Conservation (phyloP, 352 stramenopile genomes). For the Pythium utonaiense region DNA sequence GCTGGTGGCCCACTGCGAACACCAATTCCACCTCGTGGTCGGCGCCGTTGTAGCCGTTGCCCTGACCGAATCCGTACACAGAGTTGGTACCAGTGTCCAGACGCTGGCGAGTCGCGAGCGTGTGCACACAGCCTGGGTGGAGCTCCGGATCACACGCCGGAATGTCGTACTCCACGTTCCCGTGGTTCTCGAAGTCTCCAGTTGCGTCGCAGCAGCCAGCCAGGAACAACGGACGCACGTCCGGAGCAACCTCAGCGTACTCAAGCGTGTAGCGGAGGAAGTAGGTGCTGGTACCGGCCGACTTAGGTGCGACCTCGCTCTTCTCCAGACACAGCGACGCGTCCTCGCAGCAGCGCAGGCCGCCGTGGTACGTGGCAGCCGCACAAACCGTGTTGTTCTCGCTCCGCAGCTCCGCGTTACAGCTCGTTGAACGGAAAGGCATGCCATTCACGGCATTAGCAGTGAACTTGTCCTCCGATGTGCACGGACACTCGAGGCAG, state of each 20-base stretch:
- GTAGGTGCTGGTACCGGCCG: slow-evolving; percentile 38
- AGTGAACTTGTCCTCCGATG: slow-evolving; percentile 55
- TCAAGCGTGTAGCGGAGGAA: slow-evolving; percentile 78
- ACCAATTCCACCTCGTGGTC: slow-evolving; percentile 71
- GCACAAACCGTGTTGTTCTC: slow-evolving; percentile 76
- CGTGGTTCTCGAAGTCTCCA: slow-evolving; percentile 50
- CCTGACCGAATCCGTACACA: slow-evolving; percentile 17
- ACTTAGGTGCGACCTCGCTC: slow-evolving; percentile 30
- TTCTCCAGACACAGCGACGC: slow-evolving; percentile 65
- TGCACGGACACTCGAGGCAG: slow-evolving; percentile 80
- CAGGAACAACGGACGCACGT: slow-evolving; percentile 62
- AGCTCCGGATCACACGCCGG: slow-evolving; percentile 54
- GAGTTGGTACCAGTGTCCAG: slow-evolving; percentile 38
- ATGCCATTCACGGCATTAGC: slow-evolving; percentile 50
- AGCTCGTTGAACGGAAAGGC: slow-evolving; percentile 33
- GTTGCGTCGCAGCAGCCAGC: slow-evolving; percentile 71
- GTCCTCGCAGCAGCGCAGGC: slow-evolving; percentile 75
- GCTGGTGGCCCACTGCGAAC: slow-evolving; percentile 76
- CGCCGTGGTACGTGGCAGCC: slow-evolving; percentile 56
- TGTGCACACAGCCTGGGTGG: slow-evolving; percentile 76
- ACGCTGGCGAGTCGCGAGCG: slow-evolving; percentile 60
- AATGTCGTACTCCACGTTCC: slow-evolving; percentile 81
- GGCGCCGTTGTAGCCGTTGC: slow-evolving; percentile 23
- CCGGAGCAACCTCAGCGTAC: slow-evolving; percentile 51
- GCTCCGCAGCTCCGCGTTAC: slow-evolving; percentile 58